Conservation (phyloP, 2,329 filamentous ascomycete species). For the Phialocephala sp. region DNA sequence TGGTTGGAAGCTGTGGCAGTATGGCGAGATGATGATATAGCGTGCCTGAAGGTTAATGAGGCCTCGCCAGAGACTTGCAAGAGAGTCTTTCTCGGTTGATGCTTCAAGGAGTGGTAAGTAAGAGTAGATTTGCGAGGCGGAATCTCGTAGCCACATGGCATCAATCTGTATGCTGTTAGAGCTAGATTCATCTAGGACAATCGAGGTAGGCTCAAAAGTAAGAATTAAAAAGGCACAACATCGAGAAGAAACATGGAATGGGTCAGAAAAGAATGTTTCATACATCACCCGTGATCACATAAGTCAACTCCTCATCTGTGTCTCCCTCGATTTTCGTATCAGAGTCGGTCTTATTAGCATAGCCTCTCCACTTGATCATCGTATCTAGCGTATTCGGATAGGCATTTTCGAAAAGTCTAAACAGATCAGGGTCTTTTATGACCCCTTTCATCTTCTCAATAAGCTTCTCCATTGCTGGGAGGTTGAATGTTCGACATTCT, state of each 20-base stretch:
- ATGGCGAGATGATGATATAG: slow-evolving; percentile 73
- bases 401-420: slow-evolving; percentile 72
- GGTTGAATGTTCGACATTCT: slow-evolving; percentile 81
- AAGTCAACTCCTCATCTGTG: slow-evolving; percentile 66
- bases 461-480: slow-evolving; percentile 75
- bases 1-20: slow-evolving; percentile 91
- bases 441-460: slow-evolving; percentile 72
- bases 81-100: slow-evolving; percentile 58
- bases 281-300: slow-evolving; percentile 60
- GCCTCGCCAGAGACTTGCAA: slow-evolving; percentile 71
- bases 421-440: slow-evolving; percentile 78
- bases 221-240: neutral
- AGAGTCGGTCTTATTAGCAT: slow-evolving; percentile 52
- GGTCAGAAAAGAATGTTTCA: neutral
- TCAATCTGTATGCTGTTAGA: slow-evolving; percentile 54
- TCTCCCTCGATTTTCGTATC: slow-evolving; percentile 26
- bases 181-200: neutral
- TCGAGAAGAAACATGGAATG: neutral
- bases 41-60: slow-evolving; percentile 73
- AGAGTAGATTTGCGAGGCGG: slow-evolving; percentile 75
- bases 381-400: slow-evolving; percentile 80
- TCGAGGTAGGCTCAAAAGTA: neutral
- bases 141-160: slow-evolving; percentile 90
- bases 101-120: slow-evolving; percentile 67
- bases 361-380: slow-evolving; percentile 71